These are phyloP conservation scores for Glycine tomentella DNA, from an alignment of 306 rosid genomes.

Conservation along the genomic window DNA sequence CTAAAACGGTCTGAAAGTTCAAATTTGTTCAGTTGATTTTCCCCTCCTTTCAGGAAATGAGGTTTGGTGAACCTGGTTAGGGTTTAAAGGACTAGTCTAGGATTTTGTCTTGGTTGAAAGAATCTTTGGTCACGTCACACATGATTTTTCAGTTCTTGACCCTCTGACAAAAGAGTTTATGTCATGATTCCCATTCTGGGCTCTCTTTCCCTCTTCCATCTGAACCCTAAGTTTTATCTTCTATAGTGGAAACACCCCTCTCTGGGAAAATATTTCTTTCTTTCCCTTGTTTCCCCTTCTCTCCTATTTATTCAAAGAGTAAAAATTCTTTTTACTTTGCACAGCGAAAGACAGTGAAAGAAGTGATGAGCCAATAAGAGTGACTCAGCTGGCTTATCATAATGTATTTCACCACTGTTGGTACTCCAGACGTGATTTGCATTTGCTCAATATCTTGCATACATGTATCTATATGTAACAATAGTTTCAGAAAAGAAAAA, in stretches of 20 bases:
- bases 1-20: conserved; percentile 43
- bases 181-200: conserved; percentile 65
- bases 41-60: conserved; percentile 45
- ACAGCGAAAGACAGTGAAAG: conserved; percentile 49
- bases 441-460: conserved; percentile 63
- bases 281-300: conserved; percentile 27
- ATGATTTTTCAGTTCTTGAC: conserved; percentile 73
- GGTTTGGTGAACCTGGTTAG: conserved; percentile 64
- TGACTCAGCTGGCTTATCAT: conserved; percentile 49
- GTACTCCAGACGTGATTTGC: conserved; percentile 53
- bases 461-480: conserved; percentile 59
- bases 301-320: conserved; percentile 39
- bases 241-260: conserved; percentile 39
- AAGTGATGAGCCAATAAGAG: conserved; percentile 54
- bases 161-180: conserved; percentile 73
- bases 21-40: conserved; percentile 48
- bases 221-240: conserved; percentile 57
- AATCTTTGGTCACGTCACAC: conserved; percentile 91
- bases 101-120: conserved; percentile 55
- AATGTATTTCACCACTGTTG: conserved; percentile 53
- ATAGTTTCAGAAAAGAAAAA: neutral
- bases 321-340: conserved; percentile 44
- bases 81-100: conserved; percentile 60
- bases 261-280: conserved; percentile 33
- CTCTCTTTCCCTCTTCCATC: conserved; percentile 49